These are phyloP conservation scores for Carex pumila DNA, from an alignment of 176 grass and related monocot species.

Conservation along the genomic window DNA sequence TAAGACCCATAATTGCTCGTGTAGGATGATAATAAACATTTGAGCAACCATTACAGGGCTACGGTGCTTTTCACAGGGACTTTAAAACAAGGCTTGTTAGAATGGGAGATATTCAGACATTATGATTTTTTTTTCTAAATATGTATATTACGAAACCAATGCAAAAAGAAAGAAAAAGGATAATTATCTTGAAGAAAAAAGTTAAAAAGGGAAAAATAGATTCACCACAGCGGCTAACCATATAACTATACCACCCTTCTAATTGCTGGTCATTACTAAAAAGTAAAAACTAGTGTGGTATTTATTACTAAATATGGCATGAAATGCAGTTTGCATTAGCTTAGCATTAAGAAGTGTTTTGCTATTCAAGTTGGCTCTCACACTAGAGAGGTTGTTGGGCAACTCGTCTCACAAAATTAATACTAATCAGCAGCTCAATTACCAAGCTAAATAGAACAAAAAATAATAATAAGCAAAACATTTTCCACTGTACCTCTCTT, in stretches of 20 bases:
- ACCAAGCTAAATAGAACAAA: neutral
- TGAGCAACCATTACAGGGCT: neutral
- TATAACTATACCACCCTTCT: neutral
- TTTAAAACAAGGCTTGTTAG: neutral
- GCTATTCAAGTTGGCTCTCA: neutral
- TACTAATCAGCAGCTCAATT: neutral
- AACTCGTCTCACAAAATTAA: neutral
- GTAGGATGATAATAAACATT: neutral
- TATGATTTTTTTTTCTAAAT: neutral
- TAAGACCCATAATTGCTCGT: neutral
- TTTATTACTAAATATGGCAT: neutral
- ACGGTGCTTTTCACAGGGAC: neutral
- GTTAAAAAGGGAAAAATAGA: neutral
- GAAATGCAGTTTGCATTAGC: neutral
- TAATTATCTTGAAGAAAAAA: neutral
- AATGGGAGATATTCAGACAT: neutral
- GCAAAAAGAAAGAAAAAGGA: neutral
- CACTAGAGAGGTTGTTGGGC: neutral
- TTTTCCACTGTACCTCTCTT: conserved; percentile 25
- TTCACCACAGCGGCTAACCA: neutral
- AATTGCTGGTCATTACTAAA: neutral
- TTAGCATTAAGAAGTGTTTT: neutral
- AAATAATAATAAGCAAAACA: neutral
- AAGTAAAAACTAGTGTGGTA: neutral
- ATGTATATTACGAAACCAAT: neutral